Conservation (phyloP, 768 basidiomycete genomes). For the Pleurotus ostreatus region DNA sequence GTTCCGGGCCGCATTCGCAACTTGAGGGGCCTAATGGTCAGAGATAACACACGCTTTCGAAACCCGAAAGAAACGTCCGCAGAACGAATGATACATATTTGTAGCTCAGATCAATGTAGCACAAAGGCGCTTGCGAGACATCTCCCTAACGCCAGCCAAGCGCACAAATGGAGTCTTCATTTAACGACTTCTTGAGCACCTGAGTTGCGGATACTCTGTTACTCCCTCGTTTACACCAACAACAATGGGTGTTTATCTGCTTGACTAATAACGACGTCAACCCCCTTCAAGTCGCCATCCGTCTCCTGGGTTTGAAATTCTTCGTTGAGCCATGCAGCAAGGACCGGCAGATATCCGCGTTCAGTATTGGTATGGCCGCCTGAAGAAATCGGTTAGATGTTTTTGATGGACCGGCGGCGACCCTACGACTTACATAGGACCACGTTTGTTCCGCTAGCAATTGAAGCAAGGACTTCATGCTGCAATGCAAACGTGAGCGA, state of each 20-base stretch:
- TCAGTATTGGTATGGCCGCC: slow-evolving; percentile 95
- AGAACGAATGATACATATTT: no score
- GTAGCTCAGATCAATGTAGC: no score
- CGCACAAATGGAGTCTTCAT: not conserved
- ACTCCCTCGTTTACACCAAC: slow-evolving; percentile 43
- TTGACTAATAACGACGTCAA: slow-evolving; percentile 69
- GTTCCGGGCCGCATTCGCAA: no score
- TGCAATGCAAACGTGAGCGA: slow-evolving; percentile 26
- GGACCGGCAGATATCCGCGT: slow-evolving; percentile 81
- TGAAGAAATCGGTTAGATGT: slow-evolving; percentile 21
- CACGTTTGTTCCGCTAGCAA: slow-evolving; percentile 73
- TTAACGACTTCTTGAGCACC: not conserved
- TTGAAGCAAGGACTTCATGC: slow-evolving; percentile 85
- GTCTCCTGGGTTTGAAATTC: slow-evolving; percentile 39
- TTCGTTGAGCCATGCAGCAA: slow-evolving; percentile 57
- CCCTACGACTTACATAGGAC: slow-evolving; percentile 64
- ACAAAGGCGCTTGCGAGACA: no score
- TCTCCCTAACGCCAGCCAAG: no score
- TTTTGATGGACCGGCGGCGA: not conserved
- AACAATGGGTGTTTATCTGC: slow-evolving; percentile 73
- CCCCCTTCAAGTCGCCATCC: slow-evolving; percentile 30
- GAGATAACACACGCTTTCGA: no score
- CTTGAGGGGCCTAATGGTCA: no score
- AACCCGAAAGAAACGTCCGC: no score
- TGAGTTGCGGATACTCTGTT: not conserved